These are phyloP conservation scores for Ophiognomonia clavigignenti-juglandacearum DNA, from an alignment of 2,329 filamentous ascomycete species.

Conservation along the genomic window DNA sequence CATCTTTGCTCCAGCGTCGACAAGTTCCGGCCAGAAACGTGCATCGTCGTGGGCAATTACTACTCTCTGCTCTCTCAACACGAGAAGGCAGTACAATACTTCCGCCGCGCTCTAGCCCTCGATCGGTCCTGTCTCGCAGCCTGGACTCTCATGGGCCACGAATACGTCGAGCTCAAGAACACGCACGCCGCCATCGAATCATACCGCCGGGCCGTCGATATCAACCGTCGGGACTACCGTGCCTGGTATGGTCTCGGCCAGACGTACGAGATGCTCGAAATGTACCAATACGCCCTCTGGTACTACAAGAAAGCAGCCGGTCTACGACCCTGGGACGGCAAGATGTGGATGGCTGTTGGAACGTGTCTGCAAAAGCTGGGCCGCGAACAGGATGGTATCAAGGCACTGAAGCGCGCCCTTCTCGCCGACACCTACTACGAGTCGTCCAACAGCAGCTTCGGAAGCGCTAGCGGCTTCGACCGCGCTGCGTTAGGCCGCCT, in stretches of 20 bases:
- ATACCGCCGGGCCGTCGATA: slow-evolving; percentile 90
- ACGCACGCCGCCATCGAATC: slow-evolving; percentile 97
- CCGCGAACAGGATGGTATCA: slow-evolving; percentile 83
- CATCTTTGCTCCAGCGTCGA: slow-evolving; percentile 88
- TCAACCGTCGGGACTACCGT: slow-evolving; percentile 92
- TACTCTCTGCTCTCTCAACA: slow-evolving; percentile 92
- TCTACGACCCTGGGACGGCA: slow-evolving; percentile 90
- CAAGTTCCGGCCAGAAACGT: slow-evolving; percentile 94
- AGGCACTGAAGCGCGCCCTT: slow-evolving; percentile 87
- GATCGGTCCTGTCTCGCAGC: slow-evolving; percentile 89
- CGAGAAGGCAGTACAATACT: slow-evolving; percentile 97
- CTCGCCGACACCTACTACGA: slow-evolving; percentile 86
- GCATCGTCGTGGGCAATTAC: slow-evolving; percentile 95
- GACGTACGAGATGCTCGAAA: slow-evolving; percentile 95
- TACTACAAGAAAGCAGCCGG: slow-evolving; percentile 96
- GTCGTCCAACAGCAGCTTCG: slow-evolving; percentile 47
- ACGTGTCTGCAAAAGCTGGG: slow-evolving; percentile 88
- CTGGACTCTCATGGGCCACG: slow-evolving; percentile 98
- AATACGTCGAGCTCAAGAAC: slow-evolving; percentile 98
- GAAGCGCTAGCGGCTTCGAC: slow-evolving; percentile 41
- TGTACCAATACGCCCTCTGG: slow-evolving; percentile 95
- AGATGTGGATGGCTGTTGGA: slow-evolving; percentile 98
- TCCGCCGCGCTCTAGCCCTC: slow-evolving; percentile 83
- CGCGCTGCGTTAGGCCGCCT: slow-evolving; percentile 55
- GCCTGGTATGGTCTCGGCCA: slow-evolving; percentile 98